These are phyloP conservation scores for Euclidium syriacum DNA, from an alignment of 345 rosid species.

Conservation along the genomic window DNA sequence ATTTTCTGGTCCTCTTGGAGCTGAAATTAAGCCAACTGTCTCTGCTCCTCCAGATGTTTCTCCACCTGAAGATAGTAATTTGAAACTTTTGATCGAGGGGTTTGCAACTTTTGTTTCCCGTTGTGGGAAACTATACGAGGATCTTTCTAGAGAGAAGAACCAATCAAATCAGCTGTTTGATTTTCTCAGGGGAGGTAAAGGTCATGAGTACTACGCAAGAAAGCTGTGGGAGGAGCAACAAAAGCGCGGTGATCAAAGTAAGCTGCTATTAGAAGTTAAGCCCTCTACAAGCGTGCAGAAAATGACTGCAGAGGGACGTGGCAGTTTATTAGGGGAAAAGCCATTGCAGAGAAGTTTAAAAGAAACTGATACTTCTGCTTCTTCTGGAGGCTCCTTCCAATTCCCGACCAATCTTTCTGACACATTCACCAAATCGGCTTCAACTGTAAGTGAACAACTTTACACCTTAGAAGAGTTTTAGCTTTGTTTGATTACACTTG, in stretches of 20 bases:
- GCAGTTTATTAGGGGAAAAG: constrained; percentile 77
- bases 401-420: constrained; percentile 70
- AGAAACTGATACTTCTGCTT: constrained; percentile 38
- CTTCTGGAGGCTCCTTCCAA: constrained; percentile 49
- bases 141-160: constrained; percentile 92
- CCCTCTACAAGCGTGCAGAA: constrained; percentile 40
- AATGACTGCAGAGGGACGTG: constrained; percentile 89
- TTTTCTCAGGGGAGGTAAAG: constrained; percentile 85
- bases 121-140: constrained; percentile 91
- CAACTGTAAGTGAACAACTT: constrained; percentile 52
- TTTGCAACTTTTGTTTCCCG: constrained; percentile 92
- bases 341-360: constrained; percentile 68
- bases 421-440: constrained; percentile 71
- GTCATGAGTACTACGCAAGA: constrained; percentile 74
- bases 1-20: constrained; percentile 57
- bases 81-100: constrained; percentile 78
- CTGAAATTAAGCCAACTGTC: constrained; percentile 35
- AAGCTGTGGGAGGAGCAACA: constrained; percentile 88
- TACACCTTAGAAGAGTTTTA: not conserved
- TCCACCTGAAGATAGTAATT: constrained; percentile 69
- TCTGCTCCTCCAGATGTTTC: constrained; percentile 69
- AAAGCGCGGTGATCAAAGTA: constrained; percentile 53
- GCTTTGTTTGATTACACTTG: not conserved
- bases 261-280: constrained; percentile 49
- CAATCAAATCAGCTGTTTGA: constrained; percentile 74